These are phyloP conservation scores for Fragilariopsis cylindrus DNA, from an alignment of 108 stramenopile genomes.

Conservation along the genomic window DNA sequence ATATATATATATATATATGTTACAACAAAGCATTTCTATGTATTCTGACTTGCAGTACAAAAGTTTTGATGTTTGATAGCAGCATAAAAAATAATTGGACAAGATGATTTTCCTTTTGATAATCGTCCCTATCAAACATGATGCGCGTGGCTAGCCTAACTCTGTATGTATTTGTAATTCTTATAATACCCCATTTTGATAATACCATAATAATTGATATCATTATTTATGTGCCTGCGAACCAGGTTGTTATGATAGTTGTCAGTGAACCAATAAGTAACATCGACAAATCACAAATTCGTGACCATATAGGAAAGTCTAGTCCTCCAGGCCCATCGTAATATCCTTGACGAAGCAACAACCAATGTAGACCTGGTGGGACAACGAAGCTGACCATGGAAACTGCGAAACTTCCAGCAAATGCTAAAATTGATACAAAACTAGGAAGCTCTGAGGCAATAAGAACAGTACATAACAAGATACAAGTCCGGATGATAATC, in stretches of 20 bases:
- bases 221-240: background rate
- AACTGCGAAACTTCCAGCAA: constrained; percentile 80
- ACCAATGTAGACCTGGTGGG: constrained; percentile 59
- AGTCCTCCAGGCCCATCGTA: background rate
- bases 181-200: too few species aligned
- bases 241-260: constrained; percentile 16
- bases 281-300: constrained; percentile 18
- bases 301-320: background rate
- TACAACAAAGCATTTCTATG: too few species aligned
- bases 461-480: constrained; percentile 48
- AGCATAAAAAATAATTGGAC: too few species aligned
- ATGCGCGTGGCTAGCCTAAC: too few species aligned
- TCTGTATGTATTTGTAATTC: too few species aligned
- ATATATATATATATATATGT: too few species aligned
- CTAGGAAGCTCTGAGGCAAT: constrained; percentile 56
- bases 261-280: background rate
- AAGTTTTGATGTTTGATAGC: too few species aligned
- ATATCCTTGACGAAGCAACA: constrained; percentile 18
- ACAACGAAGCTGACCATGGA: constrained; percentile 67
- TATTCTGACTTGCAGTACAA: too few species aligned
- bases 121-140: too few species aligned
- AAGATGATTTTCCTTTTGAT: too few species aligned
- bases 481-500: constrained; percentile 38
- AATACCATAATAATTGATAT: too few species aligned
- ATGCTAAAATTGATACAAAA: constrained; percentile 69